Evolutionary conservation across 2,329 filamentous ascomycete species (phyloP).

Genomic region (Pseudocercospora vitis): DNA sequence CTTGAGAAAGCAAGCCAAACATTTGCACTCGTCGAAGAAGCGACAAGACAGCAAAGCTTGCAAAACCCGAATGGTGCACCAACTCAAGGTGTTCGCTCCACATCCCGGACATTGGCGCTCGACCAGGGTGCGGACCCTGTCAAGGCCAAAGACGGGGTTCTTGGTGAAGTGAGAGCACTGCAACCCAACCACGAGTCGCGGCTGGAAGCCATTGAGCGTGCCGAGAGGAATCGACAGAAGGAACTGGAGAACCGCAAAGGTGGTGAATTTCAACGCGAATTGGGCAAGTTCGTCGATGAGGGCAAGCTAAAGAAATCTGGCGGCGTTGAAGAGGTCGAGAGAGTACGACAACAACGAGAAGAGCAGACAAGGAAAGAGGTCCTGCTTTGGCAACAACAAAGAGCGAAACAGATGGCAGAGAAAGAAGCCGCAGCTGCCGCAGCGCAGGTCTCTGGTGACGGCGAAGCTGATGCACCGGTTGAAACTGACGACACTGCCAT

Average conservation of each 20-base stretch:
- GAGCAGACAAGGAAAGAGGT: constrained; percentile 80
- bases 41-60: constrained; percentile 91
- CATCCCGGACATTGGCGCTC: constrained; percentile 36
- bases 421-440: constrained; percentile 41
- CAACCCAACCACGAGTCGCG: constrained; percentile 92
- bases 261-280: constrained; percentile 81
- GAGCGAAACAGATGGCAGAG: constrained; percentile 48
- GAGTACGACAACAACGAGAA: constrained; percentile 79
- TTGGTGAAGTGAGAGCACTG: constrained; percentile 89
- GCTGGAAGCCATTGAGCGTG: constrained; percentile 94
- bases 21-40: constrained; percentile 92
- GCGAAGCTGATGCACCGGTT: constrained; percentile 12
- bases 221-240: constrained; percentile 84
- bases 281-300: constrained; percentile 80
- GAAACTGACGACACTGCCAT: constrained; percentile 29
- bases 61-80: constrained; percentile 55
- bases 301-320: constrained; percentile 94
- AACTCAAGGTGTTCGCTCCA: constrained; percentile 38
- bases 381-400: constrained; percentile 54
- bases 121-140: constrained; percentile 65
- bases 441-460: constrained; percentile 37
- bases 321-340: constrained; percentile 89
- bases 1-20: constrained; percentile 92
- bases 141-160: constrained; percentile 83
- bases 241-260: constrained; percentile 75